phyloP scores from a whole-genome alignment of 2,329 filamentous ascomycete species.

The Teratosphaeriaceae sp. region DNA sequence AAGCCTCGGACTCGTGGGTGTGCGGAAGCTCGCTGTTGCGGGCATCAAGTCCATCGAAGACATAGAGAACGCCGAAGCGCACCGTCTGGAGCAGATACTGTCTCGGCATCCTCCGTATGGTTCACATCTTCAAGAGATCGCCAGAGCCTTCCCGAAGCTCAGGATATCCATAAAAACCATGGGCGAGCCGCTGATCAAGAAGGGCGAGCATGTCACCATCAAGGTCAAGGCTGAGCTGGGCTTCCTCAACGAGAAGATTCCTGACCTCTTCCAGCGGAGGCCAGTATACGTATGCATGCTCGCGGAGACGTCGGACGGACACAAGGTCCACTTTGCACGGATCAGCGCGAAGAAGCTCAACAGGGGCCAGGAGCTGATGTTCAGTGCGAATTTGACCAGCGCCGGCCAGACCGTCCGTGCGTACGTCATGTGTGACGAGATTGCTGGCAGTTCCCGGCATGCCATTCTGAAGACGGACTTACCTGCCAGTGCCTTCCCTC shows the following conservation, averaged over 20 bases:
- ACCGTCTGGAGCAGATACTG: constrained; percentile 68
- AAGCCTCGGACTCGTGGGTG: constrained; percentile 66
- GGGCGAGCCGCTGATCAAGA: constrained; percentile 34
- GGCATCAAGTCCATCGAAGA: constrained; percentile 64
- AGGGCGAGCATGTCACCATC: constrained; percentile 46
- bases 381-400: constrained; percentile 50
- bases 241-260: constrained; percentile 60
- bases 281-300: constrained; percentile 67
- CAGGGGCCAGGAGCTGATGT: constrained; percentile 54
- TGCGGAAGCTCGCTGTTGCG: constrained; percentile 65
- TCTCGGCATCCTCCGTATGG: constrained; percentile 81
- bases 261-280: constrained; percentile 57
- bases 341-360: constrained; percentile 58
- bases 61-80: constrained; percentile 60
- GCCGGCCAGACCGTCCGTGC: constrained; percentile 56
- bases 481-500: constrained; percentile 38
- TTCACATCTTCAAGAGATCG: constrained; percentile 55
- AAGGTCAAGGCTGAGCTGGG: constrained; percentile 61
- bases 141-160: constrained; percentile 66
- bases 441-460: constrained; percentile 55
- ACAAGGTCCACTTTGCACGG: constrained; percentile 61
- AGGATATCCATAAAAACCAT: constrained; percentile 48
- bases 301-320: constrained; percentile 63
- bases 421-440: constrained; percentile 76
- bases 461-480: constrained; percentile 48